These are phyloP conservation scores for Populus pruinosa DNA, from an alignment of 345 rosid species.

Conservation along the genomic window DNA sequence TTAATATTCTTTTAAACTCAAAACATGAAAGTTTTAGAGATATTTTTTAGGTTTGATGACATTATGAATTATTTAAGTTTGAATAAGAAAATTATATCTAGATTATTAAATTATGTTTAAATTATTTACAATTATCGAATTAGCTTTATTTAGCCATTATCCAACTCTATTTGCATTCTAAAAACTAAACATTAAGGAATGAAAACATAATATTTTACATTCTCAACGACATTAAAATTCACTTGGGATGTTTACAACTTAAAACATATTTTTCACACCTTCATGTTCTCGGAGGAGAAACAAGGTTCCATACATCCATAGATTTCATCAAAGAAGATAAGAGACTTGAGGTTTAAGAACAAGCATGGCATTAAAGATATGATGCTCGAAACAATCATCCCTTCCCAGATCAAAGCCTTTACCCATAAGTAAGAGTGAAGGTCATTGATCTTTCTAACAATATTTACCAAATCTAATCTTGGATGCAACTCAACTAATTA, in stretches of 20 bases:
- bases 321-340: constrained; percentile 70
- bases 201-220: no score
- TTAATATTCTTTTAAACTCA: no score
- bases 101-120: no score
- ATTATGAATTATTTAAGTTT: no score
- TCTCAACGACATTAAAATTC: neutral
- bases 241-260: neutral
- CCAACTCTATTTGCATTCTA: no score
- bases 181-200: no score
- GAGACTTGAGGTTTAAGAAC: constrained; percentile 57
- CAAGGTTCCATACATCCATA: constrained; percentile 33
- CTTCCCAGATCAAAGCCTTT: constrained; percentile 29
- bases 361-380: constrained; percentile 55
- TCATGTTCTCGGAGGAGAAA: constrained; percentile 35
- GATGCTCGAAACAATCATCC: constrained; percentile 40
- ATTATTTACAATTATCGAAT: no score
- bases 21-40: no score
- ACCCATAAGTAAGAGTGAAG: constrained; percentile 20
- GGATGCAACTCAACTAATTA: no score
- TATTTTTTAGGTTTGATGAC: no score
- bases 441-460: neutral
- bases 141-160: no score
- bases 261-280: neutral
- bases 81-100: no score
- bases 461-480: neutral